A percentile compares a stretch with the other conserved stretches of the same genome.
Conservation (phyloP, 108 stramenopile species). For the Parietichytrium sp. region DNA sequence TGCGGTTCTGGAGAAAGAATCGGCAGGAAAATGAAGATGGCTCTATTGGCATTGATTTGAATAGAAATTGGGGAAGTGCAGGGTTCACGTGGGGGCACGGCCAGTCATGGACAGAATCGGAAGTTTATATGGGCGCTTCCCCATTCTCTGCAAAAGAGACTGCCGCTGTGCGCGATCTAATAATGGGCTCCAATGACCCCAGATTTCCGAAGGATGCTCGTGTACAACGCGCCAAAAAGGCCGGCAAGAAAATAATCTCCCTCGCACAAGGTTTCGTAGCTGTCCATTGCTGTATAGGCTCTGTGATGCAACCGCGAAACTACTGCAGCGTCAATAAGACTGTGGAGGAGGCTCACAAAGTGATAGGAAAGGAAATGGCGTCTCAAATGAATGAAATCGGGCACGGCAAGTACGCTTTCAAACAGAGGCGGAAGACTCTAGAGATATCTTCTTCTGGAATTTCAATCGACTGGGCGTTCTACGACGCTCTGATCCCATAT, state of each 20-base stretch:
- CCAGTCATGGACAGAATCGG: constrained; percentile 17
- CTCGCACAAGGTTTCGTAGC: background rate
- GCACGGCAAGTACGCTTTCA: constrained; percentile 34
- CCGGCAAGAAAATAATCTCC: background rate
- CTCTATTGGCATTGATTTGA: constrained; percentile 29
- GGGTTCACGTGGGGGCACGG: constrained; percentile 37
- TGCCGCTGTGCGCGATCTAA: background rate
- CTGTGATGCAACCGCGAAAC: constrained; percentile 29
- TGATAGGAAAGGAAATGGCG: background rate
- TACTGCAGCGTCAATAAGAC: background rate
- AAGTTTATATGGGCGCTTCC: constrained; percentile 19
- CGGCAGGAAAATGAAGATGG: constrained; percentile 15
- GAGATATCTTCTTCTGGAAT: constrained; percentile 32
- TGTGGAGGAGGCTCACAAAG: background rate
- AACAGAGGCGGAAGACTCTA: background rate
- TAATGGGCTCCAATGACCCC: background rate
- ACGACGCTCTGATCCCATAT: constrained; percentile 26
- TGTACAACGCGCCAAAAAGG: background rate
- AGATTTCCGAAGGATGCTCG: background rate
- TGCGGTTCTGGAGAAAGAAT: constrained; percentile 34
- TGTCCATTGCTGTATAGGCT: constrained; percentile 28
- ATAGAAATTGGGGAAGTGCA: constrained; percentile 2
- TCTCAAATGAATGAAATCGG: constrained; percentile 9
- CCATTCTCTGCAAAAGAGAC: constrained; percentile 13
- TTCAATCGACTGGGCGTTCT: constrained; percentile 33